Base-by-base conservation (phyloP, 768 basidiomycete genomes). In the Imleria badia region DNA sequence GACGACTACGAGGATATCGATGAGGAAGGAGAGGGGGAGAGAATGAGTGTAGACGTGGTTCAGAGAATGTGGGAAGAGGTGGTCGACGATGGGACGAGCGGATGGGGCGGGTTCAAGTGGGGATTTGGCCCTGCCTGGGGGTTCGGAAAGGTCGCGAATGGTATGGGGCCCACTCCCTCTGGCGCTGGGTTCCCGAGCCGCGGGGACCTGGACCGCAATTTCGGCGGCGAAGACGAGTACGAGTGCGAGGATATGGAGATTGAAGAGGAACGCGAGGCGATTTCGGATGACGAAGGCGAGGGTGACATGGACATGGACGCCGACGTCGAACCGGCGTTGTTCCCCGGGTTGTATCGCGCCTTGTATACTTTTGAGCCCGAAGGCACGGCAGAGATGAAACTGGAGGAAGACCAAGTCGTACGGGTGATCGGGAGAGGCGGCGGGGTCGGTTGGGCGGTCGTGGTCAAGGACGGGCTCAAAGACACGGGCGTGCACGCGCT, bases 391-490 rank as follows among this genome's bases (percentile, higher is more conserved):
- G 92, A 94, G 81, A 91, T 93, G 89, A 76, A 75, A 41, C 71
- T 94, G 51, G 81, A 78, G 59, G 88, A 91, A 69, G 91, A 86
- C 43, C 88, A 93, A 72, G 59, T 88, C 44, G 85, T 94, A 14
- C 75, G 76, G 3, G 88, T 91, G 26, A 69, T 91, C 4, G 89
- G 89, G 11, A 64, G 88, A 45, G 88, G 89, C 5, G 89, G 89
- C 0, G 88, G 88, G 0, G 84, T 86, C 3, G 89, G 89, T 0
- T 91, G 89, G 90, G 89, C 87, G 0, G 84, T 91, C 10, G 89
- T 84, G 2, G 76, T 82, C 55, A 78, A 74, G 50, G 71, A 68
- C 36, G 60, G 68, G 17, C 60, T 63, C 43, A 72, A 69, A 34
- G 77, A 71, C 44, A 69, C 63, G n/a, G 69, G 69, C 14, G 63